Conservation (phyloP, 2,329 filamentous ascomycete species). For the Nigrospora oryzae region DNA sequence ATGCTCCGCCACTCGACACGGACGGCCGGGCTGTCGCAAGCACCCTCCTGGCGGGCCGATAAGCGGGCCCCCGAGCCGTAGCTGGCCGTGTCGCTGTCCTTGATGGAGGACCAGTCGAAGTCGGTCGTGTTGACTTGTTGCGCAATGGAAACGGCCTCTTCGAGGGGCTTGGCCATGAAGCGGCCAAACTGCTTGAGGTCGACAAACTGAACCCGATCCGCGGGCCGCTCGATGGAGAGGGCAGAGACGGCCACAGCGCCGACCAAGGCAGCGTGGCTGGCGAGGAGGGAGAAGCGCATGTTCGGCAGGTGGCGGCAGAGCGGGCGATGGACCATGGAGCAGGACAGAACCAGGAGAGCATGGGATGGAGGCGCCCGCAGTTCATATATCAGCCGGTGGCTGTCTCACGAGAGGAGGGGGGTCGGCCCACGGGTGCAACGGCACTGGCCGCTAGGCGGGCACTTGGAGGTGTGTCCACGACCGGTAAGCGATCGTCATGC, state of each 20-base stretch:
- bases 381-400: no score
- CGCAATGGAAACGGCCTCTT: conserved; percentile 13
- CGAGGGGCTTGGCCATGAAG: conserved; percentile 18
- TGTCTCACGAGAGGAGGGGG: no score
- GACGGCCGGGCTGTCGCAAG: conserved; percentile 15
- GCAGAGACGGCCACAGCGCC: neutral
- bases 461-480: no score
- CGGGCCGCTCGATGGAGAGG: conserved; percentile 8
- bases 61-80: conserved; percentile 2
- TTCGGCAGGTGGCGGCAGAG: neutral
- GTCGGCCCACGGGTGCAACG: no score
- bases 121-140: conserved; percentile 8
- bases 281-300: conserved; percentile 1
- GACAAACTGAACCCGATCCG: conserved; percentile 21
- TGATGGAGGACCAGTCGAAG: conserved; percentile 2
- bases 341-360: neutral
- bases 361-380: neutral
- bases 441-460: no score
- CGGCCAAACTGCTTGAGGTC: conserved; percentile 15
- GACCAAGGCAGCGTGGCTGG: neutral
- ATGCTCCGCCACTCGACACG: conserved; percentile 24
- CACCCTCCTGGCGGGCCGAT: conserved; percentile 1
- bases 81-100: conserved; percentile 4
- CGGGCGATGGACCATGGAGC: neutral
- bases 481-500: no score